Percentiles rank a stretch among this genome's conserved stretches.
phyloP scores from a whole-genome alignment of 495 filamentous ascomycete species.

The Talaromyces liani region DNA sequence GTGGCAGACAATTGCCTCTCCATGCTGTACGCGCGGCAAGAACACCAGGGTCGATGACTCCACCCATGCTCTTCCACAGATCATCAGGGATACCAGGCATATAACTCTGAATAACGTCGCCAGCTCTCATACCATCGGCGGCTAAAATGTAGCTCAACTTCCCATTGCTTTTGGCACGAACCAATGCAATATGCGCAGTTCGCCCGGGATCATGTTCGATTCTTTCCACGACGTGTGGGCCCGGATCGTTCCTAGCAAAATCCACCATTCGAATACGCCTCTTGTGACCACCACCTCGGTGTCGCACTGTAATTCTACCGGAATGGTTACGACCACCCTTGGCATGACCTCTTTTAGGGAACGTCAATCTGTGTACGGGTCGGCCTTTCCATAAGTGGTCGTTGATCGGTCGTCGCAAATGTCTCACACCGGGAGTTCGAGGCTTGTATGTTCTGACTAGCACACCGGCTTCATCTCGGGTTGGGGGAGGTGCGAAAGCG shows the following conservation, averaged over 20 bases:
- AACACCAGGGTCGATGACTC: conserved; percentile 85
- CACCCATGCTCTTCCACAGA: conserved; percentile 83
- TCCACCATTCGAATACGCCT: conserved; percentile 86
- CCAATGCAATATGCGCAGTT: conserved; percentile 84
- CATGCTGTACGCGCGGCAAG: conserved; percentile 88
- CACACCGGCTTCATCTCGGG: conserved; percentile 29
- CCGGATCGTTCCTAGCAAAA: conserved; percentile 66
- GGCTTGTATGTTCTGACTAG: conserved; percentile 81
- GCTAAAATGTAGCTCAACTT: conserved; percentile 78
- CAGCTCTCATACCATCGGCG: conserved; percentile 84
- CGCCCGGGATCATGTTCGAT: conserved; percentile 95
- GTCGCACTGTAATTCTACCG: conserved; percentile 77
- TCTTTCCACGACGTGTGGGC: conserved; percentile 78
- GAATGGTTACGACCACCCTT: conserved; percentile 90
- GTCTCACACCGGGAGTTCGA: conserved; percentile 86
- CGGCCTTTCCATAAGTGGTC: conserved; percentile 95
- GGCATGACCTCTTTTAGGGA: conserved; percentile 79
- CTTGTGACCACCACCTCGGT: conserved; percentile 86
- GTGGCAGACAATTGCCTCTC: conserved; percentile 88
- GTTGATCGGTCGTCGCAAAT: conserved; percentile 85
- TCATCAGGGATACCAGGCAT: conserved; percentile 78
- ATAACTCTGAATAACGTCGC: conserved; percentile 87
- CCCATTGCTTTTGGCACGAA: conserved; percentile 54
- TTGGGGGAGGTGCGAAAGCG: conserved; percentile 38
- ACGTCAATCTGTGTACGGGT: conserved; percentile 74